Evolutionary conservation across 805 yeast species (phyloP).

Genomic region (Metschnikowia gelsemii): DNA sequence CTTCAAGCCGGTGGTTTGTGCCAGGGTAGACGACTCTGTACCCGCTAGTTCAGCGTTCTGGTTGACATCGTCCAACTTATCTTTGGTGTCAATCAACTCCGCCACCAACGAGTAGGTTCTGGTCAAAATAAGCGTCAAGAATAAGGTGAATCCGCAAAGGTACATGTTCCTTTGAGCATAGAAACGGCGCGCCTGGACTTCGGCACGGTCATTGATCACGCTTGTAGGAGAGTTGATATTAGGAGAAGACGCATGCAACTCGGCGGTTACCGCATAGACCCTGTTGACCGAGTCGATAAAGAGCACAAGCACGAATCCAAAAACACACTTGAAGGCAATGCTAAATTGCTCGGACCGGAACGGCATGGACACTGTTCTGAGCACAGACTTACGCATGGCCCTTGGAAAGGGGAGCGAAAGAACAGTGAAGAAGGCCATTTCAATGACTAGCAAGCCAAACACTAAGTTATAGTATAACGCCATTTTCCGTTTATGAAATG

Average conservation of each 20-base stretch:
- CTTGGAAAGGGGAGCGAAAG: slow-evolving; percentile 88
- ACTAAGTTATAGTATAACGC: slow-evolving; percentile 51
- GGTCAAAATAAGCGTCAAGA: slow-evolving; percentile 78
- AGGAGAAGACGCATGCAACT: slow-evolving; percentile 43
- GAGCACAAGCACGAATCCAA: slow-evolving; percentile 78
- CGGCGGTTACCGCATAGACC: slow-evolving; percentile 66
- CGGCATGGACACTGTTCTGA: slow-evolving; percentile 63
- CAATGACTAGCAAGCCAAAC: slow-evolving; percentile 72
- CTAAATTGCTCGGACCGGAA: slow-evolving; percentile 70
- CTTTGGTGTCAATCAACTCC: slow-evolving; percentile 67
- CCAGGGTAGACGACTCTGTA: slow-evolving; percentile 19
- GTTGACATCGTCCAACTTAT: slow-evolving; percentile 45
- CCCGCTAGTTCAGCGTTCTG: slow-evolving; percentile 24
- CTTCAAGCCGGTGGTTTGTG: slow-evolving; percentile 49
- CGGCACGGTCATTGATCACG: slow-evolving; percentile 62
- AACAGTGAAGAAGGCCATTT: slow-evolving; percentile 74
- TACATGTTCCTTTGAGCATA: slow-evolving; percentile 97
- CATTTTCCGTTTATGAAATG: no score
- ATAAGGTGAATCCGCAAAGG: slow-evolving; percentile 91
- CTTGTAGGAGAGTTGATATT: slow-evolving; percentile 17
- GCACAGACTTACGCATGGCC: slow-evolving; percentile 62
- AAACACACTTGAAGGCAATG: slow-evolving; percentile 73
- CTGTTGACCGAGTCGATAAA: slow-evolving; percentile 89
- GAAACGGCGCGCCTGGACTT: slow-evolving; percentile 85
- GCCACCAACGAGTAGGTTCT: slow-evolving; percentile 81